These are phyloP conservation scores for Boletus subcaerulescens DNA, from an alignment of 768 basidiomycete species.

Conservation along the genomic window DNA sequence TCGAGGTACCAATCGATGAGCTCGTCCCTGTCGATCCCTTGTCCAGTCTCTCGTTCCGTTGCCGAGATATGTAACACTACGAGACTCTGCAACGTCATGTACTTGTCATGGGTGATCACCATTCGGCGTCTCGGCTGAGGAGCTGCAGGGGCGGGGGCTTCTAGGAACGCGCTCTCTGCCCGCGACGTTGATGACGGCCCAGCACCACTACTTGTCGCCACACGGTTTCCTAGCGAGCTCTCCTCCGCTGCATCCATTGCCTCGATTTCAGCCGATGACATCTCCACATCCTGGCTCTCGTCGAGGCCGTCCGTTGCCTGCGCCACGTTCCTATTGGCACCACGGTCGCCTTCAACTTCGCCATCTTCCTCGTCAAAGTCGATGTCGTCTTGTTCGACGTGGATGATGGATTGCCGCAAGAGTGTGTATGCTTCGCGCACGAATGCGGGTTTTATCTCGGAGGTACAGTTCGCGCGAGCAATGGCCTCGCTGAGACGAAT, in stretches of 20 bases:
- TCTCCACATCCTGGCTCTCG: slow-evolving; percentile 59
- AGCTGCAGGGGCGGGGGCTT: slow-evolving; percentile 34
- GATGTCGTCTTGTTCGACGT: slow-evolving; percentile 98
- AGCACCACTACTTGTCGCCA: slow-evolving; percentile 34
- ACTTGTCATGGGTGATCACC: slow-evolving; percentile 95
- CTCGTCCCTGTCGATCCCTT: slow-evolving; percentile 84
- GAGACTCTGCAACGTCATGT: slow-evolving; percentile 84
- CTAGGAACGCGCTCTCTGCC: slow-evolving; percentile 26
- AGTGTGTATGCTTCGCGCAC: slow-evolving; percentile 95
- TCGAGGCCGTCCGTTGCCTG: slow-evolving; percentile 39
- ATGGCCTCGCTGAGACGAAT: slow-evolving; percentile 97
- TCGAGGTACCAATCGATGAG: slow-evolving; percentile 98
- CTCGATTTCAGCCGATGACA: slow-evolving; percentile 60
- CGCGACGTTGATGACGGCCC: slow-evolving; percentile 34
- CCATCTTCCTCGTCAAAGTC: slow-evolving; percentile 93
- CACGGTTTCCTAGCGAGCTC: slow-evolving; percentile 41
- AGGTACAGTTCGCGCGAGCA: slow-evolving; percentile 92
- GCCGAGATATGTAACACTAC: slow-evolving; percentile 80
- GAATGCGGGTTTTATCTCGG: slow-evolving; percentile 94
- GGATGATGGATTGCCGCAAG: slow-evolving; percentile 95
- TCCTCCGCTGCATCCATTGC: slow-evolving; percentile 50
- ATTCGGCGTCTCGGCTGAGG: slow-evolving; percentile 66
- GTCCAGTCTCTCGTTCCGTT: slow-evolving; percentile 70
- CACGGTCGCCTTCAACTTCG: slow-evolving; percentile 52
- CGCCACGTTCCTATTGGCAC: slow-evolving; percentile 33